phyloP scores from a whole-genome alignment of 805 yeast genomes.

The Kodamaea jinghongensis region DNA sequence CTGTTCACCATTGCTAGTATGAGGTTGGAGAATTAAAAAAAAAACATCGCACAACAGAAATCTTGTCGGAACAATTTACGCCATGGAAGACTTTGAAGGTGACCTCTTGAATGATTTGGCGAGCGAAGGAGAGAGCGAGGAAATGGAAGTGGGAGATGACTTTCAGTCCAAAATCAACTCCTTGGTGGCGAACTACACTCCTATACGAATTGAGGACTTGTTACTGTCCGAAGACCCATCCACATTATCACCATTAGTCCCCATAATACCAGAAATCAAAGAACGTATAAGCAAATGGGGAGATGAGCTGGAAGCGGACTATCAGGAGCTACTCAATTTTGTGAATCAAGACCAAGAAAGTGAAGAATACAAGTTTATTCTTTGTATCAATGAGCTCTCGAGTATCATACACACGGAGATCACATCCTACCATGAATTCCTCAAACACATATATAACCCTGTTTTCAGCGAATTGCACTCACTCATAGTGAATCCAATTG shows the following conservation, averaged over 20 bases:
- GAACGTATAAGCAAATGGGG: slow-evolving; percentile 19
- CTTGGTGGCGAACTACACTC: neutral
- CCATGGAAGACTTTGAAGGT: slow-evolving; percentile 36
- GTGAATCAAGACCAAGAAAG: slow-evolving; percentile 26
- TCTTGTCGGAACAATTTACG: neutral
- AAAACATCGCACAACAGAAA: too few relatives aligned
- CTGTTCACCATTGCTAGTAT: neutral
- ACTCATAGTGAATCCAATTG: slow-evolving; percentile 58
- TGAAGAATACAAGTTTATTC: slow-evolving; percentile 50
- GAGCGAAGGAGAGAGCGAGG: slow-evolving; percentile 21
- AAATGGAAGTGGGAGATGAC: slow-evolving; percentile 8
- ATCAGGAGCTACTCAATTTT: slow-evolving; percentile 28
- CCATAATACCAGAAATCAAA: slow-evolving; percentile 24
- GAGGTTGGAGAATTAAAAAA: neutral
- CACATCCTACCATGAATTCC: slow-evolving; percentile 42
- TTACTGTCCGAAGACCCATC: slow-evolving; percentile 17
- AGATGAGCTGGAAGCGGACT: slow-evolving; percentile 26
- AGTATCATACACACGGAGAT: slow-evolving; percentile 57
- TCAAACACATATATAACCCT: slow-evolving; percentile 52
- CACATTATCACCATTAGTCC: slow-evolving; percentile 20
- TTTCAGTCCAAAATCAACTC: neutral
- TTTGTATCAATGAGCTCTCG: slow-evolving; percentile 52
- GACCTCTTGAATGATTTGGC: slow-evolving; percentile 43
- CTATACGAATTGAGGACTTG: slow-evolving; percentile 1
- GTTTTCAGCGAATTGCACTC: slow-evolving; percentile 72